Conservation (phyloP, 208 protist genomes). For the Acanthamoeba quina region DNA sequence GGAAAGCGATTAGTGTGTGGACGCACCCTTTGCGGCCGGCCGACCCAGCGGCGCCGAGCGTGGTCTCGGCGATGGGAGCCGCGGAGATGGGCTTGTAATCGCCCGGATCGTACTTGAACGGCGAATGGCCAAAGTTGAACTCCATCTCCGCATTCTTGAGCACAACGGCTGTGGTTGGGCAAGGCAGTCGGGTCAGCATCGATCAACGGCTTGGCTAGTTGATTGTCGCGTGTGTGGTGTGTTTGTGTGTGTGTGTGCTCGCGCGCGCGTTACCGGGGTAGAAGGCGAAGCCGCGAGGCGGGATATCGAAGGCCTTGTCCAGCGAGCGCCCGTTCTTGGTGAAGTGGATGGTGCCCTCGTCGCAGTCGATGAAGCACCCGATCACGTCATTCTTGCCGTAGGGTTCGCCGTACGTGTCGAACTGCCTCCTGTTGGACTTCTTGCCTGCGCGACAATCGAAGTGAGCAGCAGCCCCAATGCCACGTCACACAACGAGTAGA, state of each 20-base stretch:
- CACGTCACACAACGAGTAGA: neutral
- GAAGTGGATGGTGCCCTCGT: slow-evolving; percentile 76
- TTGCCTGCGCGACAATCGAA: slow-evolving; percentile 72
- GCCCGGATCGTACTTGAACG: slow-evolving; percentile 76
- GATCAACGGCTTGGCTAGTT: neutral
- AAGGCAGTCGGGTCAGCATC: neutral
- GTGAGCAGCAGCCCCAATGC: neutral
- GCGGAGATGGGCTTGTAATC: slow-evolving; percentile 65
- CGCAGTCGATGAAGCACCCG: slow-evolving; percentile 79
- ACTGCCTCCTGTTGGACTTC: slow-evolving; percentile 81
- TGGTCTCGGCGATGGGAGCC: slow-evolving; percentile 7
- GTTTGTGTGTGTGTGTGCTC: no score
- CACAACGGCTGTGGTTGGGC: slow-evolving; percentile 1
- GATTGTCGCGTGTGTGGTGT: no score
- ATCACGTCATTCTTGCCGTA: slow-evolving; percentile 82
- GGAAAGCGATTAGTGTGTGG: neutral
- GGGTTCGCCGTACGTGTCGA: slow-evolving; percentile 81
- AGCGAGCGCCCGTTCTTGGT: slow-evolving; percentile 84
- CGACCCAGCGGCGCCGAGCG: slow-evolving; percentile 16
- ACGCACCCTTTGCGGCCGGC: neutral
- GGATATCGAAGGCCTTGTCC: slow-evolving; percentile 78
- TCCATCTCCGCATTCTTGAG: slow-evolving; percentile 83
- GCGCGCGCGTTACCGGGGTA: neutral
- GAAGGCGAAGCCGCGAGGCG: slow-evolving; percentile 7
- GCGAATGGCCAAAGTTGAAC: slow-evolving; percentile 82